Base-by-base conservation (phyloP, 2,329 filamentous ascomycete species). In the Tolypocladium album region DNA sequence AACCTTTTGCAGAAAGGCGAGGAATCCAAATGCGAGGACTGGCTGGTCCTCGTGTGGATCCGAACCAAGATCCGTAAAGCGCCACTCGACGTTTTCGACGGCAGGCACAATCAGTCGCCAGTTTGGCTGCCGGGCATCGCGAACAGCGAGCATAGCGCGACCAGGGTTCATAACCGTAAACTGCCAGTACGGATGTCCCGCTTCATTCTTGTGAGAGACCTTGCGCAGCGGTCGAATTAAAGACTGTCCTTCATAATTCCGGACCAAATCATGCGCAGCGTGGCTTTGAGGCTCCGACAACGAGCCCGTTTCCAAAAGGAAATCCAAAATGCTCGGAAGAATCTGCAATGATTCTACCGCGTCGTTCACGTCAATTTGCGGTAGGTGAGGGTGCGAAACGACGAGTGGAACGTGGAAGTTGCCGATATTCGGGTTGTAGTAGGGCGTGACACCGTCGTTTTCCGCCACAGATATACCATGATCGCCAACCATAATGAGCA, bases 221-320 rank as follows among this genome's bases (percentile, higher is more conserved):
- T 60, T 65, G 56, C 66, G 67, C 40, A 69, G 67, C 0, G 70
- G 69, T 12, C 72, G 70, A 40, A 74, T 67, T 1, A 74, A 65
- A 0, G 72, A 74, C 56, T 73, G 70, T 8, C 72, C 72, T 52
- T 74, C 72, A 52, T 72, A 74, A 57, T 74, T 72, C 50, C 66
- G 64, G 2, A 71, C 61, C 13, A 74, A 66, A 34, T 73, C 71
- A 4, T 59, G 63, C 0, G 70, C 70, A 13, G 68, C 69, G 8
- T 59, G 56, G 15, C 64, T 61, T 20, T 68, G 65, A 39, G 66
- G 61, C 6, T 61, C 58, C 45, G 66, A 67, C 53, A 74, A 65
- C 15, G 72, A 74, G 39, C 66, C 67, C 6, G 67, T 72, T 60
- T 71, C 70, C 58, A 72, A 61, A 36, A 74, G 69, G 0, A 74